Percentiles rank a stretch among this genome's conserved stretches.
phyloP scores from a whole-genome alignment of 495 filamentous ascomycete species.

The Xylaria nigripes region DNA sequence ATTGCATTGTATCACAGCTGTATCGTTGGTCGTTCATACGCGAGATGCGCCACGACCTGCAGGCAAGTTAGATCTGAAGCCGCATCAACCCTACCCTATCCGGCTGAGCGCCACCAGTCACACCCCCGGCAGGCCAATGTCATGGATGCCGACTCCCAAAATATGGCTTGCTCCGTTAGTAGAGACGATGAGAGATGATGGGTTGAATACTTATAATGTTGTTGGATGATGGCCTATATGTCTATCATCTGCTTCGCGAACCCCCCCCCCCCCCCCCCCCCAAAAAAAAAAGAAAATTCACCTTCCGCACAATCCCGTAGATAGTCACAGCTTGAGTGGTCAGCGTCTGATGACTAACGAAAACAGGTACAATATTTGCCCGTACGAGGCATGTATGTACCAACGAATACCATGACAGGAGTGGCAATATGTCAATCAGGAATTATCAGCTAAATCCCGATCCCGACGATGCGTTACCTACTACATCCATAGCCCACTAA shows the following conservation, averaged over 20 bases:
- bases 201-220: background rate
- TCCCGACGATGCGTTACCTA: too few species aligned
- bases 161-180: background rate
- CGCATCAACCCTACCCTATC: slow-evolving; percentile 5
- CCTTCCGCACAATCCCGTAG: background rate
- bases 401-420: too few species aligned
- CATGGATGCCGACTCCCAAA: background rate
- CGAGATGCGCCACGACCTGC: slow-evolving; percentile 5
- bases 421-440: too few species aligned
- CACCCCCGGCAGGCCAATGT: background rate
- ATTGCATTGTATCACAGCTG: background rate
- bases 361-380: too few species aligned
- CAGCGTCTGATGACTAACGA: background rate
- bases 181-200: too few species aligned
- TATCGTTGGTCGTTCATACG: slow-evolving; percentile 1
- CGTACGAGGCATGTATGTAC: background rate
- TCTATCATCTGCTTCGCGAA: background rate
- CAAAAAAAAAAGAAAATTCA: background rate
- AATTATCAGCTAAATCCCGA: too few species aligned
- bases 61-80: slow-evolving; percentile 6
- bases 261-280: too few species aligned
- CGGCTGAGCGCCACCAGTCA: slow-evolving; percentile 3
- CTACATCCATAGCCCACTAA: too few species aligned
- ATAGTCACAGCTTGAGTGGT: background rate
- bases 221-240: background rate